A percentile compares a stretch with the other conserved stretches of the same genome.
These are phyloP conservation scores for Pyronema domesticum DNA, from an alignment of 495 filamentous ascomycete species.

Conservation along the genomic window DNA sequence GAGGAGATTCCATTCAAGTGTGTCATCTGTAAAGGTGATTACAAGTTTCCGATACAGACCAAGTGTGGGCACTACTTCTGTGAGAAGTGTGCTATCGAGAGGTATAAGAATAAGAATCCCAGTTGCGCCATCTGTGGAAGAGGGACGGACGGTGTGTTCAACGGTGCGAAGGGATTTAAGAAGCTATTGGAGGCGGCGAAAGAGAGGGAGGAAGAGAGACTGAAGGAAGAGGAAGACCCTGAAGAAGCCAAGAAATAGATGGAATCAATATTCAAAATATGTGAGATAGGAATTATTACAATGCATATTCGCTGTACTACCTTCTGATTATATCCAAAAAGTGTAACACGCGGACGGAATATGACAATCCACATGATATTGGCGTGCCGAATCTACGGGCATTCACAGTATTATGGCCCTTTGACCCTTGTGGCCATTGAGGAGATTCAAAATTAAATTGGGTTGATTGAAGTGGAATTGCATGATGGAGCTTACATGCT, in stretches of 20 bases:
- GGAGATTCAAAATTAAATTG: too few species aligned
- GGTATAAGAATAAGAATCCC: constrained; percentile 67
- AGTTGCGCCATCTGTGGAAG: constrained; percentile 70
- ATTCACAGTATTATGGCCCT: too few species aligned
- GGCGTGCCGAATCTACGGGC: too few species aligned
- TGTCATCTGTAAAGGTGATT: constrained; percentile 69
- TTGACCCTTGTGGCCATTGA: too few species aligned
- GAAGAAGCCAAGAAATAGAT: constrained; percentile 36
- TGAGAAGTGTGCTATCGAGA: constrained; percentile 63
- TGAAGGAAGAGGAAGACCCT: constrained; percentile 52
- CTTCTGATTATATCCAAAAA: too few species aligned
- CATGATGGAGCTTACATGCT: too few species aligned
- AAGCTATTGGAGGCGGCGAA: constrained; percentile 70
- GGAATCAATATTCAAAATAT: too few species aligned
- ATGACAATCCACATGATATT: too few species aligned
- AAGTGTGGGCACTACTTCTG: constrained; percentile 95
- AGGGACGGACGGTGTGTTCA: constrained; percentile 78
- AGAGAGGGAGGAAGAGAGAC: constrained; percentile 45
- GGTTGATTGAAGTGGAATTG: too few species aligned
- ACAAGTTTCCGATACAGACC: constrained; percentile 69
- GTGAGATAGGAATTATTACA: too few species aligned
- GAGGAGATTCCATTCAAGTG: constrained; percentile 90
- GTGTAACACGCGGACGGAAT: too few species aligned
- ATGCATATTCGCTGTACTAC: too few species aligned
- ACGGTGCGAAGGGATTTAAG: constrained; percentile 65